These are phyloP conservation scores for Berkeleyomyces rouxiae DNA, from an alignment of 2,329 filamentous ascomycete genomes.

Conservation along the genomic window DNA sequence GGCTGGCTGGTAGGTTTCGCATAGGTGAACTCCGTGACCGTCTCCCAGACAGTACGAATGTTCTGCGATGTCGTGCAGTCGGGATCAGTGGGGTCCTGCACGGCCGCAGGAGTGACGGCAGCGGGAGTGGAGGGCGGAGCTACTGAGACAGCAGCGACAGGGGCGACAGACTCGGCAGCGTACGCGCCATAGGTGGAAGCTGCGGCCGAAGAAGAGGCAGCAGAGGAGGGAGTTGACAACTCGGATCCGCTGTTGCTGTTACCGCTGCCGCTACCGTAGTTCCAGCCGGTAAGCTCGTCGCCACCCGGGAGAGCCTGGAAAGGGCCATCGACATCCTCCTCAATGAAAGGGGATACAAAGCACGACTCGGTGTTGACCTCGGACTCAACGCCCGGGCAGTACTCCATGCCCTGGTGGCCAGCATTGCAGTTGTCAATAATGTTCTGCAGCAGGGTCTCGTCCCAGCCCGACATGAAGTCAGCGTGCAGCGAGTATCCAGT, in stretches of 20 bases:
- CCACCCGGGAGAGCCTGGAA: slow-evolving; percentile 36
- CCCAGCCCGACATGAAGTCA: slow-evolving; percentile 62
- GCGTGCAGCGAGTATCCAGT: slow-evolving; percentile 56
- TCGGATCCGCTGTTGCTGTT: not conserved
- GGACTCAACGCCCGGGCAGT: slow-evolving; percentile 40
- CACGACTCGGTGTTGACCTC: slow-evolving; percentile 36
- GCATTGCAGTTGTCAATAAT: slow-evolving; percentile 52
- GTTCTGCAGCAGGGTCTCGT: slow-evolving; percentile 43
- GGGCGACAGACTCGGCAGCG: slow-evolving; percentile 4
- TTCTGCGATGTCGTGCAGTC: slow-evolving; percentile 18
- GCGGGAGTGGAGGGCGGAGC: not conserved
- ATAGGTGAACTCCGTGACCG: slow-evolving; percentile 28
- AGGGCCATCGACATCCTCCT: slow-evolving; percentile 29
- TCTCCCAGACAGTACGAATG: slow-evolving; percentile 27
- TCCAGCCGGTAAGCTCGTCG: slow-evolving; percentile 37
- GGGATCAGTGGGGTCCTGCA: slow-evolving; percentile 13
- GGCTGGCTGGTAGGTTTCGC: slow-evolving; percentile 10
- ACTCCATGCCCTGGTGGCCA: slow-evolving; percentile 41
- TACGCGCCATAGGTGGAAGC: not conserved
- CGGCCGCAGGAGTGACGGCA: not conserved
- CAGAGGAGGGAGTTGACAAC: not conserved
- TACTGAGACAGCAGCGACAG: not conserved
- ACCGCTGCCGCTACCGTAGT: slow-evolving; percentile 22
- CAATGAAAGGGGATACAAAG: slow-evolving; percentile 30
- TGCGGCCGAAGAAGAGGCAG: not conserved